A percentile compares a stretch with the other conserved stretches of the same genome.
Evolutionary conservation across 2,329 filamentous ascomycete genomes (phyloP).

Genomic region (Ophioceras dolichostomum): DNA sequence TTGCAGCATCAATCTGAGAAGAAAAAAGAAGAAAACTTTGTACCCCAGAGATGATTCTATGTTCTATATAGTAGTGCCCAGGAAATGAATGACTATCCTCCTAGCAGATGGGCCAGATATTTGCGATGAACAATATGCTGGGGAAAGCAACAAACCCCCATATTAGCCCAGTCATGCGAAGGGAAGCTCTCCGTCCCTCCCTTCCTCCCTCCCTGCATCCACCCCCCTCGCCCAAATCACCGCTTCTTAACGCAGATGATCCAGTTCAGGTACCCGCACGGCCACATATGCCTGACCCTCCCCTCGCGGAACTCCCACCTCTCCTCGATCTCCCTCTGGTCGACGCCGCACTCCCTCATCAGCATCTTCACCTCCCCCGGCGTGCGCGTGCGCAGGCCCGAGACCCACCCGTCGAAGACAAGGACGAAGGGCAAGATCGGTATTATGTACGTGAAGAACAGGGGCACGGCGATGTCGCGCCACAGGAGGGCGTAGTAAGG

Average conservation of each 20-base stretch:
- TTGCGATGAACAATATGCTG: no score
- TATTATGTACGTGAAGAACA: conserved; percentile 54
- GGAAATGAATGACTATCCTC: no score
- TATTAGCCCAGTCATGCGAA: no score
- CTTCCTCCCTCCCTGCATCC: no score
- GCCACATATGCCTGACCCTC: conserved; percentile 33
- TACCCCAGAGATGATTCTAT: no score
- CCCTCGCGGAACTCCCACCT: conserved; percentile 39
- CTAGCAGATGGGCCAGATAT: no score
- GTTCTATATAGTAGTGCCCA: no score
- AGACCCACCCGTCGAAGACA: conserved; percentile 57
- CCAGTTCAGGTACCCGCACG: conserved; percentile 38
- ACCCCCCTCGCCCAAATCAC: no score
- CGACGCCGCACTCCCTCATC: conserved; percentile 38
- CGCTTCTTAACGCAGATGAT: conserved; percentile 30
- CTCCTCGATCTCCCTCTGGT: conserved; percentile 17
- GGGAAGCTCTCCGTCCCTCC: no score
- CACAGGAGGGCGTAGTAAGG: conserved; percentile 41
- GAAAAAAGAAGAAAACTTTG: no score
- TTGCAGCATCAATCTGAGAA: no score
- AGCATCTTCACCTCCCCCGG: conserved; percentile 51
- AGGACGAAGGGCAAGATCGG: conserved; percentile 57
- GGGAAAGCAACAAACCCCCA: no score
- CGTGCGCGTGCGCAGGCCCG: conserved; percentile 53
- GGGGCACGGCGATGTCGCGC: conserved; percentile 31